Evolutionary conservation across 441 rosid genomes (phyloP).

Genomic region (Populus hybrid): DNA sequence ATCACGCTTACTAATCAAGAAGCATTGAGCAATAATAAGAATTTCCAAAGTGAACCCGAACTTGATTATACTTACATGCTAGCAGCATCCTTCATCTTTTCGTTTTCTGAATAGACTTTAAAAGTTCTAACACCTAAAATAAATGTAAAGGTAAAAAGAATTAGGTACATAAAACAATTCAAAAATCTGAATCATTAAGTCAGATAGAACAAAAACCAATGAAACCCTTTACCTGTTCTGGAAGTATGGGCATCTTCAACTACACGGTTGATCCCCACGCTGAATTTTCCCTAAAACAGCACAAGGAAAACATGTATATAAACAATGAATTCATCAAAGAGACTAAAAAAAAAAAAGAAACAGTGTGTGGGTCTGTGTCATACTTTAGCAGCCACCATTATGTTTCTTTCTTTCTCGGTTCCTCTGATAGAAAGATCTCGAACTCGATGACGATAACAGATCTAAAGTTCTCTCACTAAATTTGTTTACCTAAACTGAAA

Average conservation of each 20-base stretch:
- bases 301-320: neutral
- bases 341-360: neutral
- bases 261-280: conserved; percentile 16
- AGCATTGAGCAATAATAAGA: neutral
- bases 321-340: neutral
- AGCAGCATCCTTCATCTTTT: conserved; percentile 32
- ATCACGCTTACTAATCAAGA: neutral
- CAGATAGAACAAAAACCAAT: neutral
- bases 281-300: conserved; percentile 26
- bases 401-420: neutral
- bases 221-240: conserved; percentile 27
- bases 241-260: conserved; percentile 21
- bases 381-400: conserved; percentile 15
- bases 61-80: conserved; percentile 35
- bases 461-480: too few species aligned
- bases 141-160: neutral
- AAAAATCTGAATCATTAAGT: conserved; percentile 4
- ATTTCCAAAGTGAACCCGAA: neutral
- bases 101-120: conserved; percentile 46
- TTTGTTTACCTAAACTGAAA: neutral
- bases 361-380: neutral
- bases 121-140: conserved; percentile 31
- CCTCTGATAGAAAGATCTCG: neutral
- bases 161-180: neutral
- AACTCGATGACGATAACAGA: neutral